Conservation (phyloP, 805 yeast species). For the Clavispora asparagi region DNA sequence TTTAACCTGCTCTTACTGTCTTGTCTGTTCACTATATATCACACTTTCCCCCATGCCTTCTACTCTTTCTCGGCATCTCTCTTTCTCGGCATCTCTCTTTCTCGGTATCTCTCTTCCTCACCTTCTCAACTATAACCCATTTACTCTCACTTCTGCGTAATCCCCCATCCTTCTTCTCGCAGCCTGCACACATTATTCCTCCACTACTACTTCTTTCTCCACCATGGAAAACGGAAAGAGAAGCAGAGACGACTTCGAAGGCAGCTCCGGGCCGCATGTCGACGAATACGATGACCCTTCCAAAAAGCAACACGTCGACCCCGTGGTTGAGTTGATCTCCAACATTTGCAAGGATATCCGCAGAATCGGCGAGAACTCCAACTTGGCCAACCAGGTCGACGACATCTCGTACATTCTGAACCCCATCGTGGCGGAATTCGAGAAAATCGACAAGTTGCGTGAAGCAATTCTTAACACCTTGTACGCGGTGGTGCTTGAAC, state of each 20-base stretch:
- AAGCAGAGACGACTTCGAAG: constrained; percentile 21
- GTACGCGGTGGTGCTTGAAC: constrained; percentile 70
- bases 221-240: constrained; percentile 15
- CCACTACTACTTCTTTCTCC: not conserved
- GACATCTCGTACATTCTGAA: constrained; percentile 62
- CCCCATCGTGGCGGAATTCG: constrained; percentile 63
- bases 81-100: too few species aligned
- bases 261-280: constrained; percentile 5
- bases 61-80: too few species aligned
- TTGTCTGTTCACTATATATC: too few species aligned
- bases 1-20: too few species aligned
- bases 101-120: too few species aligned
- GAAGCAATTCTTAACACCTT: constrained; percentile 57
- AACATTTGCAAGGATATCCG: constrained; percentile 43
- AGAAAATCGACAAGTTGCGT: constrained; percentile 55
- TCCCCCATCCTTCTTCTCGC: not conserved
- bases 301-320: constrained; percentile 38
- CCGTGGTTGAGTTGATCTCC: constrained; percentile 34
- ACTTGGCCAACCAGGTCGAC: constrained; percentile 35
- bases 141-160: not conserved
- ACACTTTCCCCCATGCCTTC: too few species aligned
- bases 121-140: too few species aligned
- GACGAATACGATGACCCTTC: constrained; percentile 14
- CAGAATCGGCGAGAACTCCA: constrained; percentile 39
- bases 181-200: not conserved